Evolutionary conservation across 805 yeast genomes (phyloP), one percentile per base, ranked within the genome.

Genomic region (Cyberlindnera misumaiensis): DNA sequence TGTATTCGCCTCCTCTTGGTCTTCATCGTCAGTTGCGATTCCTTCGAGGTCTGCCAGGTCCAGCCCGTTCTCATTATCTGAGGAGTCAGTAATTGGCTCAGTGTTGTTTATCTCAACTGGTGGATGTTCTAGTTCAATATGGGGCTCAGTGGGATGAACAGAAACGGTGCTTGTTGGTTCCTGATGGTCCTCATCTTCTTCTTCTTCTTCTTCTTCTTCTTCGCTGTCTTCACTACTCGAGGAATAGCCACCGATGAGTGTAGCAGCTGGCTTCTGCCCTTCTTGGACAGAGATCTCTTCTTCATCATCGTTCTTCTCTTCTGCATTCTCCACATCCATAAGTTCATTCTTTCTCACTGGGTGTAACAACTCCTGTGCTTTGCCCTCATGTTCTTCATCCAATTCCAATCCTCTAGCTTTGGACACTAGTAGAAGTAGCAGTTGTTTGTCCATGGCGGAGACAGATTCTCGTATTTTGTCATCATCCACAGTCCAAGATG

Each of bases 401-500:
- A 55, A 39, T 10, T 43, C 39, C 32, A 64, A 42, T 1, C 73
- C 72, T 25, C 72, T 46, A 11, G 67, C 59, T 34, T 56, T 56
- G 1, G 72, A 71, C 10, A 64, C 51, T 30, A 62, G 41, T 24
- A 58, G 28, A 1, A 67, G 37, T 11, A 68, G 34, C 34, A 53
- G 43, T 18, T 47, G 35, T 13, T 48, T 47, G 15, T 55, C 67
- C 31, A 65, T 17, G 2, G 42, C 32, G 3, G 56, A 45, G 17
- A 68, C 28, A 8, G 56, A 41, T 5, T 42, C 40, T 11, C 45
- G 34, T 12, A 66, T 54, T 11, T 49, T 50, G 2, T 49, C 54
- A 35, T 61, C 63, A 1, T 63, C 60, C 7, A 68, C 55, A 16
- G 43, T 38, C 73, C 75, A 67, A 4, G 43, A 38, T 1, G 70